phyloP scores from a whole-genome alignment of 495 filamentous ascomycete species.

The Physcia stellaris region DNA sequence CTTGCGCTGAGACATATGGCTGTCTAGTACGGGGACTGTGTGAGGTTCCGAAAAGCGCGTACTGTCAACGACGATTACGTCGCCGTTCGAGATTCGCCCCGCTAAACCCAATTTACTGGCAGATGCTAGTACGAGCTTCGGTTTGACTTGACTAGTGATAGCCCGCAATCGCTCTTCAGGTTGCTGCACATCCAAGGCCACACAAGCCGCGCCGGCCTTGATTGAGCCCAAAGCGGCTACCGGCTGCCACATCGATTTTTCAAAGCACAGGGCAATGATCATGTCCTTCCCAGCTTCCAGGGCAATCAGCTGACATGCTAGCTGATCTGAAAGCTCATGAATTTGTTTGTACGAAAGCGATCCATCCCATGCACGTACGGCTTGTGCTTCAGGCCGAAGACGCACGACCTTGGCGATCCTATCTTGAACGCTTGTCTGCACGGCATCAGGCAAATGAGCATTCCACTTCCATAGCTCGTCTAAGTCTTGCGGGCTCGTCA shows the following conservation, averaged over 20 bases:
- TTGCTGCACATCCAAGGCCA: conserved; percentile 36
- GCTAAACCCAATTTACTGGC: not conserved
- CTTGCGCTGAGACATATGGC: no score
- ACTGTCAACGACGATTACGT: not conserved
- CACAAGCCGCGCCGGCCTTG: conserved; percentile 37
- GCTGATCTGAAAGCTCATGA: conserved; percentile 20
- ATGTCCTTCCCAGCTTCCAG: conserved; percentile 21
- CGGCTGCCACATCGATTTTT: conserved; percentile 30
- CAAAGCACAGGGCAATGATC: conserved; percentile 29
- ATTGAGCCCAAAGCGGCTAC: conserved; percentile 28
- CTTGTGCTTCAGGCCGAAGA: conserved; percentile 8
- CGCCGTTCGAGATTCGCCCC: not conserved
- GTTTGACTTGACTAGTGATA: conserved; percentile 31
- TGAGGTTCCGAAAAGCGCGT: not conserved
- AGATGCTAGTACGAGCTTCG: conserved; percentile 16
- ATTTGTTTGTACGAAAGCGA: conserved; percentile 35
- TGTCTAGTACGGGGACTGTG: not conserved
- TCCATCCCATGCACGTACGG: conserved; percentile 34
- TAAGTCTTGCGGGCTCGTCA: conserved; percentile 24
- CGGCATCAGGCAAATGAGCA: conserved; percentile 18
- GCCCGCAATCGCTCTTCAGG: conserved; percentile 18
- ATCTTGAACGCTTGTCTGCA: conserved; percentile 14
- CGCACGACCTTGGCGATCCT: conserved; percentile 6
- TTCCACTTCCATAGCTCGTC: conserved; percentile 30
- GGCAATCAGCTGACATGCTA: conserved; percentile 21